Percentiles rank a stretch among this genome's conserved stretches.
Evolutionary conservation across 305 asterid species (phyloP).

Genomic region (Solanum hybrid): DNA sequence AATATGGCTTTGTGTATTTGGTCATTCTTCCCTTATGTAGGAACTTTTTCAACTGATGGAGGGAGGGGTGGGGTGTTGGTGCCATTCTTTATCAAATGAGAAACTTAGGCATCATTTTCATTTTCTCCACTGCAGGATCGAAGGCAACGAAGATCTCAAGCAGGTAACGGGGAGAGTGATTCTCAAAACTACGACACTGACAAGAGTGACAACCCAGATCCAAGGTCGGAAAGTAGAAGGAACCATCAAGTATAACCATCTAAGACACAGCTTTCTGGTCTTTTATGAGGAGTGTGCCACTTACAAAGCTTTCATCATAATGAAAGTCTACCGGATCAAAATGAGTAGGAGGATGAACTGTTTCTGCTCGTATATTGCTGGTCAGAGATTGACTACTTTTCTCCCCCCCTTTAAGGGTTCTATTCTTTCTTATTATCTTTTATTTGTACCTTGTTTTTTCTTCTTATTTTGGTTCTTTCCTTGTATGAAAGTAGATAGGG

Average conservation of each 20-base stretch:
- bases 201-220: conserved; percentile 59
- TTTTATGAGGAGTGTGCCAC: not conserved
- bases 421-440: not conserved
- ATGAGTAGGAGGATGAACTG: not conserved
- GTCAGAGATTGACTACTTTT: not conserved
- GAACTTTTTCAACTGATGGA: not conserved
- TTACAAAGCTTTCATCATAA: not conserved
- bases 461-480: conserved; percentile 1
- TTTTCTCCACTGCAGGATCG: conserved; percentile 43
- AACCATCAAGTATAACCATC: conserved; percentile 4
- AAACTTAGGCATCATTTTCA: not conserved
- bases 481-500: conserved; percentile 20
- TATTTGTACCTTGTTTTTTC: not conserved
- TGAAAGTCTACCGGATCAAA: not conserved
- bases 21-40: not conserved
- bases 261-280: not conserved
- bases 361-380: not conserved
- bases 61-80: not conserved
- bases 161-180: conserved; percentile 57
- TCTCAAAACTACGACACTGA: conserved; percentile 62
- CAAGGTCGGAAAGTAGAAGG: conserved; percentile 47
- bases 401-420: not conserved
- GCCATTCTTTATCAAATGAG: not conserved
- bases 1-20: not conserved
- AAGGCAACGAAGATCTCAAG: conserved; percentile 62